phyloP scores from a whole-genome alignment of 495 filamentous ascomycete genomes.

The Emericellopsis terricola region DNA sequence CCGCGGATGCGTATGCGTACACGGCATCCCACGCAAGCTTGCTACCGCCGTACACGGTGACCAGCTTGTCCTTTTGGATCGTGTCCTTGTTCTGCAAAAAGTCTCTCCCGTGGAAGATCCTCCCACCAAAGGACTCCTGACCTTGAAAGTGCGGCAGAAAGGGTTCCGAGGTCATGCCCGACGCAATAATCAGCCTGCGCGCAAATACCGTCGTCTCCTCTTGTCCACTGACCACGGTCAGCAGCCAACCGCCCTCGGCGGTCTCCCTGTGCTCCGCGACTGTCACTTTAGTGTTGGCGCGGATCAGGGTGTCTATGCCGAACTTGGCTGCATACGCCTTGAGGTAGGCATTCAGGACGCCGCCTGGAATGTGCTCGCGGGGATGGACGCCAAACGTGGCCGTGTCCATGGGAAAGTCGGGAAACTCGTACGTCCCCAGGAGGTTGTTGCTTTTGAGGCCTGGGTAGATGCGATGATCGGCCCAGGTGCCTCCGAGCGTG shows the following conservation, averaged over 20 bases:
- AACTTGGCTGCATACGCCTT: slow-evolving; percentile 42
- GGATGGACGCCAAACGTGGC: slow-evolving; percentile 37
- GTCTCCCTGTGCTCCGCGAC: slow-evolving; percentile 27
- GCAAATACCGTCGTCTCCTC: slow-evolving; percentile 8
- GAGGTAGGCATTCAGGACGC: slow-evolving; percentile 47
- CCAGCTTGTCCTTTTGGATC: slow-evolving; percentile 14
- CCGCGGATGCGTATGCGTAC: slow-evolving; percentile 45
- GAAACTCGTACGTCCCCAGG: slow-evolving; percentile 50
- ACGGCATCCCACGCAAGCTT: slow-evolving; percentile 69
- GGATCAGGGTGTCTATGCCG: slow-evolving; percentile 33
- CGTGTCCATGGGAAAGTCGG: slow-evolving; percentile 54
- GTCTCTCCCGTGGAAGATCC: slow-evolving; percentile 46
- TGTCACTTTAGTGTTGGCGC: slow-evolving; percentile 31
- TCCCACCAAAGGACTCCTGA: slow-evolving; percentile 21
- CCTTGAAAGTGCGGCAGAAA: slow-evolving; percentile 19
- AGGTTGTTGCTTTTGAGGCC: slow-evolving; percentile 44
- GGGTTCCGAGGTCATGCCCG: slow-evolving; percentile 18
- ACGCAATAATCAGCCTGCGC: slow-evolving; percentile 17
- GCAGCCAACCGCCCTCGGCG: slow-evolving; percentile 17
- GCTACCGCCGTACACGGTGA: slow-evolving; percentile 50
- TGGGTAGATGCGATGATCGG: slow-evolving; percentile 42
- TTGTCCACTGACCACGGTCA: slow-evolving; percentile 13
- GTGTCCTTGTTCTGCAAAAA: slow-evolving; percentile 19
- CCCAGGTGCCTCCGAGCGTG: slow-evolving; percentile 53
- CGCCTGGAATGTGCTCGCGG: slow-evolving; percentile 51